phyloP scores from a whole-genome alignment of 805 yeast species.

The Nakazawaea anatomiae region DNA sequence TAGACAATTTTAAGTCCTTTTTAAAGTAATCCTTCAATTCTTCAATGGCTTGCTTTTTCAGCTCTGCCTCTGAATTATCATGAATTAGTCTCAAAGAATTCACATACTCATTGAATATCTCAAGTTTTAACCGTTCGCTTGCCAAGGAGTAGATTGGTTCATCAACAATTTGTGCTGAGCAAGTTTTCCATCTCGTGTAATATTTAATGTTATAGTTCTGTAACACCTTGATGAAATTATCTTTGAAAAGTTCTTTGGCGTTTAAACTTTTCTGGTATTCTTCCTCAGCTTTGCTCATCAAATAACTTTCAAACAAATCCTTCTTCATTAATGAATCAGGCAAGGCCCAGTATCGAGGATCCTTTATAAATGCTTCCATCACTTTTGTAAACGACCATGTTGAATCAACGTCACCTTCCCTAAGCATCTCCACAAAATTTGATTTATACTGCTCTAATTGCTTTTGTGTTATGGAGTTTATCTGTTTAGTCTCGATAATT shows the following conservation, averaged over 20 bases:
- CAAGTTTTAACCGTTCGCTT: constrained; percentile 50
- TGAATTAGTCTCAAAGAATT: constrained; percentile 29
- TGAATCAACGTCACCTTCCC: constrained; percentile 53
- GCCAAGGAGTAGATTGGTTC: constrained; percentile 64
- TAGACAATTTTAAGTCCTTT: constrained; percentile 22
- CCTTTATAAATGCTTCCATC: constrained; percentile 49
- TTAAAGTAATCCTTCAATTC: constrained; percentile 50
- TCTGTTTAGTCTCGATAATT: neutral
- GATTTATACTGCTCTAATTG: constrained; percentile 14
- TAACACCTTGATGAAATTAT: constrained; percentile 45
- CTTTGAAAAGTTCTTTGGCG: constrained; percentile 49
- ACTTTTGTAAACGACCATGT: constrained; percentile 72
- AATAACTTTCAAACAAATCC: constrained; percentile 57
- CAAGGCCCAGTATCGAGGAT: constrained; percentile 65
- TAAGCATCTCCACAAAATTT: constrained; percentile 49
- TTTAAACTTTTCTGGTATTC: constrained; percentile 48
- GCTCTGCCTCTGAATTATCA: constrained; percentile 17
- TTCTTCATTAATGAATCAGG: constrained; percentile 57
- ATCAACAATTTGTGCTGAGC: constrained; percentile 45
- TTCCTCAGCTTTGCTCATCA: constrained; percentile 41
- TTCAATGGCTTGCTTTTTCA: constrained; percentile 41
- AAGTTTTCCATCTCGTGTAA: constrained; percentile 60
- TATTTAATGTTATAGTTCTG: constrained; percentile 37
- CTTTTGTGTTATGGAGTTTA: constrained; percentile 1
- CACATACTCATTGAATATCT: constrained; percentile 48